Base-by-base conservation (phyloP, 495 filamentous ascomycete genomes). In the Neurospora sp. region DNA sequence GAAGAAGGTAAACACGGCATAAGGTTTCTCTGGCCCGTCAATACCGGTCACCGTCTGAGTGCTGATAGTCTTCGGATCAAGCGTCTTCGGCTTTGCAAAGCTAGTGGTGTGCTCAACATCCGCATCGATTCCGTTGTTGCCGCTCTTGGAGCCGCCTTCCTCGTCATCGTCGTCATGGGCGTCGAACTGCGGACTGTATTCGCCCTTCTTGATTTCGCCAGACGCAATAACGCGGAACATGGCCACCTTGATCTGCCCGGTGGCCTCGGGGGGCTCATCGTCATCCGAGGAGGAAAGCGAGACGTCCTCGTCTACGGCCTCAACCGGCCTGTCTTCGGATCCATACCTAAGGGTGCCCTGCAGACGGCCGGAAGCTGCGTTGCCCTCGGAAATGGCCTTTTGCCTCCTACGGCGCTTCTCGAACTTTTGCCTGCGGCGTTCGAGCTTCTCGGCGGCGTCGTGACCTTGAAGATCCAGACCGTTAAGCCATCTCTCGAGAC, bases 41-140 rank as follows among this genome's bases (percentile, higher is more conserved):
- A 99, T 97, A n/a, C 96, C 96, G 31, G 94, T 98, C 20, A 99
- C 96, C 0, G 95, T 98, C 82, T 99, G 96, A 0, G 96, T 98
- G 77, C 94, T 97, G 78, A 99, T 98, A 9, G 92, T 91, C 82
- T 97, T 97, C 1, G 94, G 96, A 83, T 99, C 96, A 38, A 99
- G 86, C 20, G 94, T 90, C 84, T 98, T 99, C 4, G 96, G 96
- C 79, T 98, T 95, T 14, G 96, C 96, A 81, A 99, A 99, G 78
- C 96, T 98, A 35, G 96, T 98, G 61, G 96, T 98, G 81, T 99
- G 96, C 81, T 98, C 96, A 53, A 98, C 87, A 77, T 98, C 93
- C 7, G 85, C 86, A 68, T 86, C 84, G 73, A 86, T 81, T 4
- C 81, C 78, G 10, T 81, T 82, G 27, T 80, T 81, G 17, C 74